Evolutionary conservation across 345 rosid species (phyloP), one percentile per base, ranked within the genome.

Genomic region (Rhodamnia argentea): DNA sequence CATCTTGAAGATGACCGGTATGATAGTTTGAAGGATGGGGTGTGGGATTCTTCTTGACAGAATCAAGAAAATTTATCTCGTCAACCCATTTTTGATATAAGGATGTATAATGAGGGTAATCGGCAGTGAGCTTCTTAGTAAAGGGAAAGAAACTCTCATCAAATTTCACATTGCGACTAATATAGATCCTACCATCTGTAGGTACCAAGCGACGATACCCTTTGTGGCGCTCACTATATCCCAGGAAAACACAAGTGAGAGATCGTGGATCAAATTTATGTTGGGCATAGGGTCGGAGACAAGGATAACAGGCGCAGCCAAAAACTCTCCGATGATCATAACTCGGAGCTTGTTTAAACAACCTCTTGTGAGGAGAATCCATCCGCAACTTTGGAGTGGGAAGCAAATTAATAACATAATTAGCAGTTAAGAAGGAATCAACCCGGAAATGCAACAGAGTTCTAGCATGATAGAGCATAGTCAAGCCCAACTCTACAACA

Each of bases 201-300:
- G 24, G 16, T 23, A 47, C 59, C 16, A 85, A 50, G 10, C 84
- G 82, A 3, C 59, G 42, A 26, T 86, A 86, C 7, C 84, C 87
- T 37, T 86, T 86, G 44, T 86, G 87, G 9, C 27, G n/a, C 1
- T 57, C 40, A 57, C 85, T 86, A 20, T 83, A 83, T 2, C 85
- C 85, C 0, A 83, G 16, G 56, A 87, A 87, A 5, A 87, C 9
- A 14, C 86, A 84, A 1, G 37, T 23, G 2, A 58, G 3, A 2
- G 32, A 22, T 5, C 27, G 84, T 7, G 76, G 47, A 70, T 87
- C 85, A 47, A 52, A 52, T 12, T 52, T 52, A 14, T 52, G 54
- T 52, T 52, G 5, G 1, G 54, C 18, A 52, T 52, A 56, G 4
- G n/a, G 59, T 10, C 5, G 51, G 2, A 56, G 82, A 53, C 70